phyloP scores from a whole-genome alignment of 306 rosid species.

The Macrotyloma uniflorum region DNA sequence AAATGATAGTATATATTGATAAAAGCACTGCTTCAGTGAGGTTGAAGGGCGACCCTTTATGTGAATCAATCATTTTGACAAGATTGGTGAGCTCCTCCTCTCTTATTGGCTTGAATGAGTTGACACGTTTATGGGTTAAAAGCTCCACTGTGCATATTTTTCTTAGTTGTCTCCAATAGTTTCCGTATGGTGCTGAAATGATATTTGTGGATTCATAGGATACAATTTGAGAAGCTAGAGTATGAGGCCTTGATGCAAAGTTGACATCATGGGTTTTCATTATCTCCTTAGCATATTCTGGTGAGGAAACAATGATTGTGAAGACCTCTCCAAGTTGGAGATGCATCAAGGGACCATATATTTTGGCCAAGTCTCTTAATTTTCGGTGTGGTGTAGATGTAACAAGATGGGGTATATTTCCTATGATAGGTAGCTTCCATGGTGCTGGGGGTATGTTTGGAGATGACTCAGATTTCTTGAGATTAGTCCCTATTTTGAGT shows the following conservation, averaged over 20 bases:
- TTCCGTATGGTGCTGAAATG: not conserved
- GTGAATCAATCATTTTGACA: not conserved
- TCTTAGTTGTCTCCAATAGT: not conserved
- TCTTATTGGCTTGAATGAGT: not conserved
- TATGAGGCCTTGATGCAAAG: not conserved
- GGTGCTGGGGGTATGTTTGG: not conserved
- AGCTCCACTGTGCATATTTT: not conserved
- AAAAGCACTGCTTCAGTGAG: not conserved
- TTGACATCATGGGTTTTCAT: not conserved
- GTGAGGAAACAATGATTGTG: not conserved
- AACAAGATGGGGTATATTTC: not conserved
- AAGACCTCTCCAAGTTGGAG: not conserved
- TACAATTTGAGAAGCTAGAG: not conserved
- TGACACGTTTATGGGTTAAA: not conserved
- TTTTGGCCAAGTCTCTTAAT: not conserved
- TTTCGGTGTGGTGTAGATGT: not conserved
- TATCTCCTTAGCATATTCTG: not conserved
- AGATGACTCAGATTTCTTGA: not conserved
- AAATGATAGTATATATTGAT: not conserved
- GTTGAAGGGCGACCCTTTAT: not conserved
- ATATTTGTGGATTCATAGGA: not conserved
- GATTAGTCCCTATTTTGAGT: not conserved
- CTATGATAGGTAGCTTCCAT: not conserved
- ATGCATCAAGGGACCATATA: constrained; percentile 7
- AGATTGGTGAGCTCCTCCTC: not conserved